Conservation (phyloP, 345 rosid species). For the Pistacia vera region DNA sequence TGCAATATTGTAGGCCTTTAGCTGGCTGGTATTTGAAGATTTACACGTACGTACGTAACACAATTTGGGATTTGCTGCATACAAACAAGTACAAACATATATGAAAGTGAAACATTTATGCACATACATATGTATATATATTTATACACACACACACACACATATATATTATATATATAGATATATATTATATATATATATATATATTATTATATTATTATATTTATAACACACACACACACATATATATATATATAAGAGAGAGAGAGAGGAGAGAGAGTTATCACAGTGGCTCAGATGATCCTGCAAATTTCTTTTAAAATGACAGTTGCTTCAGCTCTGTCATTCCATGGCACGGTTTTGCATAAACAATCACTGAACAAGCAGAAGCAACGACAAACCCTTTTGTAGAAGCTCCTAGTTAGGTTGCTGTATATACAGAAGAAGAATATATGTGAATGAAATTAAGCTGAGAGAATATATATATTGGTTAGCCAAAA, state of each 20-base stretch:
- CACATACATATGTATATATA: too few relatives aligned
- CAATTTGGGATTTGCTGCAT: not conserved
- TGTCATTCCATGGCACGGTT: not conserved
- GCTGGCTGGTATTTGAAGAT: not conserved
- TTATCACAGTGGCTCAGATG: not conserved
- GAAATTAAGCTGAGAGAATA: not conserved
- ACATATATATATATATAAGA: not conserved
- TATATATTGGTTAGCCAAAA: too few relatives aligned
- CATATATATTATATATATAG: too few relatives aligned
- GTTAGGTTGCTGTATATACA: not conserved
- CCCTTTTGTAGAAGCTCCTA: not conserved
- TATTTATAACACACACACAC: too few relatives aligned
- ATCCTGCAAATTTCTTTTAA: not conserved
- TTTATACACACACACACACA: too few relatives aligned
- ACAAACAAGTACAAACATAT: too few relatives aligned
- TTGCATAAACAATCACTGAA: slow-evolving; percentile 3
- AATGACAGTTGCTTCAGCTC: not conserved
- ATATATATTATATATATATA: too few relatives aligned
- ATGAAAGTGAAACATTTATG: not conserved
- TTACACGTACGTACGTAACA: not conserved
- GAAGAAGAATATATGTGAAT: not conserved
- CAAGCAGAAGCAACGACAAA: not conserved
- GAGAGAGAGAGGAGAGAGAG: not conserved
- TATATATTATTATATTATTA: too few relatives aligned
- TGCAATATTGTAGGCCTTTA: too few relatives aligned